Evolutionary conservation across 495 filamentous ascomycete species (phyloP).

Genomic region (Aspergillus diversus): DNA sequence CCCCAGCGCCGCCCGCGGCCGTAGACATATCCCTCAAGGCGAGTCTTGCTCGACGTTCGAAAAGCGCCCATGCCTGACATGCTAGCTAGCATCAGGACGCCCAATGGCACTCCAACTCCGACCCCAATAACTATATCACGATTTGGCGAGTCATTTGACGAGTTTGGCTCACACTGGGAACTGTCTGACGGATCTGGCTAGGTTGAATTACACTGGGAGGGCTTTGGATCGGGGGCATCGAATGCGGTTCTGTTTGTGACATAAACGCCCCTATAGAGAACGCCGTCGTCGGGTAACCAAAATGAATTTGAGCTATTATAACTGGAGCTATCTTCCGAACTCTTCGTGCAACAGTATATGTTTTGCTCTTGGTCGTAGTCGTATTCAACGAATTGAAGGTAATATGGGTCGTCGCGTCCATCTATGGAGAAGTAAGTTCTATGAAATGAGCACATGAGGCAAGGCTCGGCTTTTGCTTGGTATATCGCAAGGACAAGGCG

Average conservation of each 20-base stretch:
- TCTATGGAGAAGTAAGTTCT: background rate
- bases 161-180: background rate
- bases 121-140: background rate
- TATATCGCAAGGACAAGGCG: too few relatives aligned
- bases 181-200: background rate
- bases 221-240: background rate
- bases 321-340: background rate
- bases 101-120: background rate
- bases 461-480: background rate
- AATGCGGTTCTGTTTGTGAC: background rate
- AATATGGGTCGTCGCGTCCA: background rate
- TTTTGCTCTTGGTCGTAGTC: background rate
- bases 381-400: background rate
- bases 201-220: background rate
- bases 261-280: background rate
- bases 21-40: background rate
- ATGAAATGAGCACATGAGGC: background rate
- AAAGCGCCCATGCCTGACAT: background rate
- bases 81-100: background rate
- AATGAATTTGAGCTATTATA: background rate
- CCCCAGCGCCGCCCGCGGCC: background rate
- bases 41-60: background rate
- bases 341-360: constrained; percentile 8
- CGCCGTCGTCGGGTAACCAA: constrained; percentile 3
- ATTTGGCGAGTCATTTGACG: background rate